Percentiles rank a stretch among this genome's conserved stretches.
These are phyloP conservation scores for Kluyveromyces starmeri DNA, from an alignment of 805 yeast species.

Conservation along the genomic window DNA sequence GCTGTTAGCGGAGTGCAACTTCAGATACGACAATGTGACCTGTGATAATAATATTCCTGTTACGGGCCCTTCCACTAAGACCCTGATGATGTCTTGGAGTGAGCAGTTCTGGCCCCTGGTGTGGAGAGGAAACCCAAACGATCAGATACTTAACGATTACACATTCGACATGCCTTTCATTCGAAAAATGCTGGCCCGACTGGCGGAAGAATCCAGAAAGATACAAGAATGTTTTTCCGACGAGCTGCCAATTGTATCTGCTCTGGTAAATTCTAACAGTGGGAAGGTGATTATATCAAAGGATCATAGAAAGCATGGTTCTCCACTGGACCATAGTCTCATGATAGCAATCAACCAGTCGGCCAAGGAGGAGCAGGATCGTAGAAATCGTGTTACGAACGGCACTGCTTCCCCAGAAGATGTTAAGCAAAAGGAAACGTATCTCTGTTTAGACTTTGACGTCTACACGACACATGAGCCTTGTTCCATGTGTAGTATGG, in stretches of 20 bases:
- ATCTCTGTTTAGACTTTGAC: conserved; percentile 67
- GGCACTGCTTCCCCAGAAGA: conserved; percentile 3
- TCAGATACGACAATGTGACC: conserved; percentile 17
- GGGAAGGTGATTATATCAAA: conserved; percentile 31
- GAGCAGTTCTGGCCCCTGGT: conserved; percentile 71
- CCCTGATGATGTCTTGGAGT: conserved; percentile 60
- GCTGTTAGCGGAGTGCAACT: conserved; percentile 10
- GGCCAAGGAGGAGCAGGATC: conserved; percentile 34
- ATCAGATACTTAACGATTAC: conserved; percentile 55
- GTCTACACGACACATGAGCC: conserved; percentile 94
- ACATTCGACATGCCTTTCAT: conserved; percentile 40
- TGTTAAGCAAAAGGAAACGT: conserved; percentile 23
- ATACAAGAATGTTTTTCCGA: conserved; percentile 8
- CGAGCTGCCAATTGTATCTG: conserved; percentile 43
- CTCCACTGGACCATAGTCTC: conserved; percentile 64
- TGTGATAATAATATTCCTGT: conserved; percentile 39
- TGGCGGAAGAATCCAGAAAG: conserved; percentile 20
- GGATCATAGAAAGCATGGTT: conserved; percentile 33
- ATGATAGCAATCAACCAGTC: conserved; percentile 62
- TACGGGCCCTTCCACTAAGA: conserved; percentile 62
- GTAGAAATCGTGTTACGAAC: conserved; percentile 24
- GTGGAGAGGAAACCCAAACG: conserved; percentile 89
- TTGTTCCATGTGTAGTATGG: conserved; percentile 95
- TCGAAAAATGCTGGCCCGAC: conserved; percentile 22
- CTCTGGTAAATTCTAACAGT: conserved; percentile 52